Evolutionary conservation across 2,329 filamentous ascomycete species (phyloP), one percentile per base, ranked within the genome.

Genomic region (Cadophora luteo-olivacea): DNA sequence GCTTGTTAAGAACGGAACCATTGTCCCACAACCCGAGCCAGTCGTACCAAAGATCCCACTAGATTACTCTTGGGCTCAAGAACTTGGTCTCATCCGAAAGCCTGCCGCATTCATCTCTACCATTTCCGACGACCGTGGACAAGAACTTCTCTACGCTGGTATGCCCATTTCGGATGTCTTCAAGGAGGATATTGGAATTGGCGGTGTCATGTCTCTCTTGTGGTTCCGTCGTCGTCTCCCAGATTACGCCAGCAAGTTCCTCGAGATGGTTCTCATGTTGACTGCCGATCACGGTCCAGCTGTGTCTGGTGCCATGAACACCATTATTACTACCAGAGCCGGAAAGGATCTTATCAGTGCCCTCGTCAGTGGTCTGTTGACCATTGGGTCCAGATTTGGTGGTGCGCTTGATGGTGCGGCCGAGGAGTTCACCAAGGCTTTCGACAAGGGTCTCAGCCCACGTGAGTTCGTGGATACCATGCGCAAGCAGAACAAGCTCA

Each of bases 111-210:
- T 99, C 87, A 99, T 99, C 83, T 99, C 96, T 77, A 99, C 96
- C 82, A 99, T 99, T 80, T 97, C 96, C 77, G 96, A 99, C 81
- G 96, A 99, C 86, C 96, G 96, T 94, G 96, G 96, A 74, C 96
- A 99, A 83, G 96, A 99, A 85, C 92, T 99, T 71, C 88, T 99
- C 75, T 99, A 99, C 83, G 96, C 96, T 74, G 96, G 96, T 80
- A 97, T 99, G 93, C 96, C 96, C 79, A 99, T 99, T 80, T 98
- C 96, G n/a, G 96, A 99, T 81, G 96, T 99, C 73, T 99, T 99
- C 91, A 92, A 85, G 82, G 96, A 99, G 87, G 94, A 98, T 77
- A 98, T 99, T 78, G 96, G 96, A 77, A 98, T 99, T 77, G 96
- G 96, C 81, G 96, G 96, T 91, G 96, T 99, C 85, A 99, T 99